Conservation (phyloP, 2,329 filamentous ascomycete genomes). For the Ascochyta koolunga region DNA sequence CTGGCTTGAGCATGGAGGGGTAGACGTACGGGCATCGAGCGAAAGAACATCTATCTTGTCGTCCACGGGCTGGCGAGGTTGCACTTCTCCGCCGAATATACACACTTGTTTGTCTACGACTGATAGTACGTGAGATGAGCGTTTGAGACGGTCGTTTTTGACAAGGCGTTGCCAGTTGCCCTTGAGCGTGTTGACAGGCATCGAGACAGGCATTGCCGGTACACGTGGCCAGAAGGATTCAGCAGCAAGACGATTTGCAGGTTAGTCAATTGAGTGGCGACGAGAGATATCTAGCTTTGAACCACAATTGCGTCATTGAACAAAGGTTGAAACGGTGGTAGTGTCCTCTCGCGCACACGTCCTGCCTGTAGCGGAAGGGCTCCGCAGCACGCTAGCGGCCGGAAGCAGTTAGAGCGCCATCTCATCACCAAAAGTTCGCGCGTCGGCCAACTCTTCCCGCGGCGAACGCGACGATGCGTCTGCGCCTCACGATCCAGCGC, state of each 20-base stretch:
- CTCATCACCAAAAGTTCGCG: slow-evolving; percentile 18
- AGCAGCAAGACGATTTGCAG: not conserved
- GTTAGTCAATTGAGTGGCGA: not conserved
- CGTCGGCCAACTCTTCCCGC: slow-evolving; percentile 3
- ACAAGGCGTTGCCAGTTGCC: slow-evolving; percentile 48
- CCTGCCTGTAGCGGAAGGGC: slow-evolving; percentile 10
- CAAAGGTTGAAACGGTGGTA: slow-evolving; percentile 1
- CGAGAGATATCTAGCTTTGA: not conserved
- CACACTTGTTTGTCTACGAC: slow-evolving; percentile 64
- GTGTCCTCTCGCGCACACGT: not conserved
- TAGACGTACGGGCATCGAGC: slow-evolving; percentile 46
- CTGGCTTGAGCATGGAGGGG: slow-evolving; percentile 17
- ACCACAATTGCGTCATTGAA: slow-evolving; percentile 14
- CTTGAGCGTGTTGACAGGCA: slow-evolving; percentile 34
- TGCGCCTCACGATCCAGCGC: slow-evolving; percentile 46
- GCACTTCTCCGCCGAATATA: slow-evolving; percentile 79
- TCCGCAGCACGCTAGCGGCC: slow-evolving; percentile 11
- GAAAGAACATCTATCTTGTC: slow-evolving; percentile 73
- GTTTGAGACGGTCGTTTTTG: slow-evolving; percentile 57
- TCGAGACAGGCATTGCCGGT: slow-evolving; percentile 31
- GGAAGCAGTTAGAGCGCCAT: slow-evolving; percentile 13
- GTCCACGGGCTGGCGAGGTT: slow-evolving; percentile 70
- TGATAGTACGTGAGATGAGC: slow-evolving; percentile 76
- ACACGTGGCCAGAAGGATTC: not conserved
- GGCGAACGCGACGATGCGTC: slow-evolving; percentile 38